A percentile compares a stretch with the other conserved stretches of the same genome.
These are phyloP conservation scores for Daedalea quercina DNA, from an alignment of 768 basidiomycete species.

Conservation along the genomic window DNA sequence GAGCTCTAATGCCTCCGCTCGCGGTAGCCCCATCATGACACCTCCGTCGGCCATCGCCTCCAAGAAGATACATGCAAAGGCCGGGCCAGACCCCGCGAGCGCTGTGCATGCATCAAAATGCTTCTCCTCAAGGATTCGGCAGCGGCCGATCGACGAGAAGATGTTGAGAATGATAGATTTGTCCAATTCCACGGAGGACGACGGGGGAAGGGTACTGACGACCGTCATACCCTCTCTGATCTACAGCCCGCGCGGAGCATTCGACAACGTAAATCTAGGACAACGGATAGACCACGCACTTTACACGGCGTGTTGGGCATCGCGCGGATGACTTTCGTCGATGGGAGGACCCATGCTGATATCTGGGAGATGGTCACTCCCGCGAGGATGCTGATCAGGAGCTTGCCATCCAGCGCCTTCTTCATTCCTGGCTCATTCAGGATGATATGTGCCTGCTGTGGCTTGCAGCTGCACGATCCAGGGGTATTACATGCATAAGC, in stretches of 20 bases:
- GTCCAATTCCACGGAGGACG: conserved; percentile 49
- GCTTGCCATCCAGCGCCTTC: conserved; percentile 82
- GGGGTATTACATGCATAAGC: background rate
- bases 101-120: conserved; percentile 99
- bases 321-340: conserved; percentile 84
- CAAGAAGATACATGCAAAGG: conserved; percentile 92
- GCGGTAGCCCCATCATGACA: conserved; percentile 98
- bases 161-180: conserved; percentile 79
- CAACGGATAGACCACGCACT: conserved; percentile 34
- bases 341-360: conserved; percentile 60
- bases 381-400: conserved; percentile 96
- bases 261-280: background rate
- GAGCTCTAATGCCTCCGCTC: conserved; percentile 88
- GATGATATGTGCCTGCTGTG: conserved; percentile 75
- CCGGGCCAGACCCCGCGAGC: conserved; percentile 91
- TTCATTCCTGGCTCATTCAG: conserved; percentile 68
- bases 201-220: conserved; percentile 63
- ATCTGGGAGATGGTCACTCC: conserved; percentile 89
- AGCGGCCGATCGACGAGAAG: conserved; percentile 95
- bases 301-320: conserved; percentile 99
- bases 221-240: conserved; percentile 99
- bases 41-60: conserved; percentile 99
- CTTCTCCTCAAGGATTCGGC: conserved; percentile 95
- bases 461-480: conserved; percentile 70
- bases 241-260: conserved; percentile 33